Base-by-base conservation (phyloP, 805 yeast genomes). In the Blastobotrys muscicola region DNA sequence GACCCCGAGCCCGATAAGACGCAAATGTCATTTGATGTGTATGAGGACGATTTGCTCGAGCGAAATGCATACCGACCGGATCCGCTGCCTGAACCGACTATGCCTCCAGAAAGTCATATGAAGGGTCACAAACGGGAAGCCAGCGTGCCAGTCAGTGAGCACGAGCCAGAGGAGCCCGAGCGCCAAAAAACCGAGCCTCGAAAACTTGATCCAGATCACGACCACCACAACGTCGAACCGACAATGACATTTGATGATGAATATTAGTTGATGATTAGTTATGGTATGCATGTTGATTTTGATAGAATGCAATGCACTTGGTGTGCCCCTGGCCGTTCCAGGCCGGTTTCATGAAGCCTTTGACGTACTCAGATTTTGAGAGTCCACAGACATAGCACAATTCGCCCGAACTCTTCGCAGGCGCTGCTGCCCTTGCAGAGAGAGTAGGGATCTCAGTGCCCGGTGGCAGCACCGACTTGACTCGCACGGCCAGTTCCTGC, bases 351-450 rank as follows among this genome's bases (percentile, higher is more conserved):
- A 41, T 41, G 11, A 41, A 44, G 38, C 52, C 53, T 11, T 44
- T 43, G 11, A 52, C 46, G n/a, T 43, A 37, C 37, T 55, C 58
- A 1, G 47, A 48, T 29, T 46, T 53, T 4, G 50, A 37, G 14
- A 54, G 45, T 4, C 58, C 58, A 26, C 59, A 55, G 3, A 55
- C 38, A 10, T 37, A 11, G 32, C 58, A 54, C 20, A 38, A 30
- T 7, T 44, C 47, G 5, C 16, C 20, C 3, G 39, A 31, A 9
- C 39, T 14, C 3, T 30, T 16, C 4, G 41, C 11, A 3, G 49
- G 39, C 13, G 50, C 50, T 7, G 40, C 38, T 9, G 44, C 32
- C 11, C 41, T 41, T 4, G 52, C 36, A 8, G 40, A 39, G 9
- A 55, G 39, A 2, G 14, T 36, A 1, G 58, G 57, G 2, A 49